Evolutionary conservation across 164 flowering plant genomes (phyloP).

Genomic region (Magnolia officinalis): DNA sequence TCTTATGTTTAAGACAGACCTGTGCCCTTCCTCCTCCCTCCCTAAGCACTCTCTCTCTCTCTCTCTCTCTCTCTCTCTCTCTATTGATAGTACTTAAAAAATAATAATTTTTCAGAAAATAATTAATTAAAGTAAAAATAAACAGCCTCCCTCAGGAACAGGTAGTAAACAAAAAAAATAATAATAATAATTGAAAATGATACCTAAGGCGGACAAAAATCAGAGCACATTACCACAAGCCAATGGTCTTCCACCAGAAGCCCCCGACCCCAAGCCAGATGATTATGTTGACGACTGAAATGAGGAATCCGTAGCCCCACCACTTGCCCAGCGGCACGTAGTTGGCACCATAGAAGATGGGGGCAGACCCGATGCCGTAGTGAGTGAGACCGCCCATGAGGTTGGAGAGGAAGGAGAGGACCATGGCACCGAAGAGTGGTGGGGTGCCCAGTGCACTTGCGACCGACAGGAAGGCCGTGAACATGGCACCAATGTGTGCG

Average conservation of each 20-base stretch:
- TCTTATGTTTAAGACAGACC: background rate
- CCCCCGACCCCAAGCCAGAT: constrained; percentile 96
- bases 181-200: background rate
- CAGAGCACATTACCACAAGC: constrained; percentile 50
- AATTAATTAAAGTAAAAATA: constrained; percentile 4
- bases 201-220: constrained; percentile 11
- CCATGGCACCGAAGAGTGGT: constrained; percentile 72
- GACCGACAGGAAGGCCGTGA: constrained; percentile 87
- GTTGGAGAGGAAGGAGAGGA: constrained; percentile 82
- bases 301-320: constrained; percentile 90
- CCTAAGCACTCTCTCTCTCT: background rate
- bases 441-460: constrained; percentile 91
- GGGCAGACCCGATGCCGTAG: constrained; percentile 94
- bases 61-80: no score
- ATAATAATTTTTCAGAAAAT: background rate
- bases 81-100: background rate
- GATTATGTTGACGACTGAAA: constrained; percentile 72
- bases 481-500: constrained; percentile 97
- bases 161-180: background rate
- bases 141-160: constrained; percentile 8
- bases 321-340: constrained; percentile 76
- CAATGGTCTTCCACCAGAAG: constrained; percentile 86
- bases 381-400: constrained; percentile 92
- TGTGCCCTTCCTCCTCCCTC: background rate
- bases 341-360: constrained; percentile 87